Evolutionary conservation across 306 rosid species (phyloP).

Genomic region (Astragalus glycyphyllos): DNA sequence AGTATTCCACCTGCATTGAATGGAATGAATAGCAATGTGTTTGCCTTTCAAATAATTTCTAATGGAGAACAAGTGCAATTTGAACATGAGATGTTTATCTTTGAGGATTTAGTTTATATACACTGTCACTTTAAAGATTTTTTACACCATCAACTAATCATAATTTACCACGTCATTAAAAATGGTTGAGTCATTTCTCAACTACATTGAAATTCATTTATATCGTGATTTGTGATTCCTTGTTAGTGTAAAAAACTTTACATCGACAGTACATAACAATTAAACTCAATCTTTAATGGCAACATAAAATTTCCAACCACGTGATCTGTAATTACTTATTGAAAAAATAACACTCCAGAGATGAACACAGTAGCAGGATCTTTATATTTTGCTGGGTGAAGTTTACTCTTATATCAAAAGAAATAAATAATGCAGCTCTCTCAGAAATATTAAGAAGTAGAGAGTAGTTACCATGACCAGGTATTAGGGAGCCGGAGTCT

Average conservation of each 20-base stretch:
- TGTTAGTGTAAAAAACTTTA: no score
- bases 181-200: no score
- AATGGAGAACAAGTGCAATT: no score
- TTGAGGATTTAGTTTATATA: no score
- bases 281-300: neutral
- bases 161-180: no score
- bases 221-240: no score
- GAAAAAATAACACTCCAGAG: conserved; percentile 10
- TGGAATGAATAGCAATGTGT: neutral
- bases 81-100: conserved; percentile 25
- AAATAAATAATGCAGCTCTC: conserved; percentile 32
- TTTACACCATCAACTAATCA: no score
- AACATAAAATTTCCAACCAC: conserved; percentile 19
- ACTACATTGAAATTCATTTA: no score
- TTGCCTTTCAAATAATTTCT: conserved; percentile 27
- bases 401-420: neutral
- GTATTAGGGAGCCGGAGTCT: conserved; percentile 95
- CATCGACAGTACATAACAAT: no score
- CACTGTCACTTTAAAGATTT: no score
- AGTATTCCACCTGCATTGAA: conserved; percentile 79
- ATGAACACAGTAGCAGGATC: conserved; percentile 16
- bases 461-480: conserved; percentile 88
- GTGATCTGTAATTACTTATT: neutral
- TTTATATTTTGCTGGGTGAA: neutral
- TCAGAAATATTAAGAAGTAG: conserved; percentile 27